phyloP scores from a whole-genome alignment of 441 rosid species.

The Syzygium syzygioides region DNA sequence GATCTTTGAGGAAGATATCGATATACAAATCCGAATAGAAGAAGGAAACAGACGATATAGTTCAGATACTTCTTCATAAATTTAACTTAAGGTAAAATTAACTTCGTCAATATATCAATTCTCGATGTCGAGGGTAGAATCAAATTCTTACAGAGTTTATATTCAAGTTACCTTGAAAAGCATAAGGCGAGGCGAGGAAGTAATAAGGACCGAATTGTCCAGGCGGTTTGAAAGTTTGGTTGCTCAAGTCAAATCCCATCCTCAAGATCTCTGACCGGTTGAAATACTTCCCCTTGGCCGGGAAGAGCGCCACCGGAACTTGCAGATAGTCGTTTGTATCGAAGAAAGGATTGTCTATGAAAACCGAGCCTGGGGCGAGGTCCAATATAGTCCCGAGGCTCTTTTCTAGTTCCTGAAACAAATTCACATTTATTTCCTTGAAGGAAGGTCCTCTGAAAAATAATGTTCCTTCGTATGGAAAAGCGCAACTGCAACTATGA shows the following conservation, averaged over 20 bases:
- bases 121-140: not conserved
- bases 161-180: slow-evolving; percentile 59
- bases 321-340: slow-evolving; percentile 88
- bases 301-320: slow-evolving; percentile 71
- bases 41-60: not conserved
- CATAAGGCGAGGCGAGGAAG: slow-evolving; percentile 78
- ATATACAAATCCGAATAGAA: too few species aligned
- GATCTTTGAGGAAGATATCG: not conserved
- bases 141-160: not conserved
- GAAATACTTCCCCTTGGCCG: slow-evolving; percentile 48
- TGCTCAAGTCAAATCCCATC: slow-evolving; percentile 73
- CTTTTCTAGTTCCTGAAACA: slow-evolving; percentile 77
- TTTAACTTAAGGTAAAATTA: too few species aligned
- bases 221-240: slow-evolving; percentile 95
- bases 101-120: not conserved
- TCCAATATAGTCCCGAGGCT: slow-evolving; percentile 66
- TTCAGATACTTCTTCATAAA: not conserved
- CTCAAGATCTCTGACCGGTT: slow-evolving; percentile 53
- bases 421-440: slow-evolving; percentile 52
- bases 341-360: slow-evolving; percentile 72
- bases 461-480: slow-evolving; percentile 85
- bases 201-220: slow-evolving; percentile 78
- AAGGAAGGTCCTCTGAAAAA: slow-evolving; percentile 78
- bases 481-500: slow-evolving; percentile 89
- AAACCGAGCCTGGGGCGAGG: slow-evolving; percentile 84